Evolutionary conservation across 176 grass and related monocot genomes (phyloP), one percentile per base, ranked within the genome.

Genomic region (Oryza brachyantha): DNA sequence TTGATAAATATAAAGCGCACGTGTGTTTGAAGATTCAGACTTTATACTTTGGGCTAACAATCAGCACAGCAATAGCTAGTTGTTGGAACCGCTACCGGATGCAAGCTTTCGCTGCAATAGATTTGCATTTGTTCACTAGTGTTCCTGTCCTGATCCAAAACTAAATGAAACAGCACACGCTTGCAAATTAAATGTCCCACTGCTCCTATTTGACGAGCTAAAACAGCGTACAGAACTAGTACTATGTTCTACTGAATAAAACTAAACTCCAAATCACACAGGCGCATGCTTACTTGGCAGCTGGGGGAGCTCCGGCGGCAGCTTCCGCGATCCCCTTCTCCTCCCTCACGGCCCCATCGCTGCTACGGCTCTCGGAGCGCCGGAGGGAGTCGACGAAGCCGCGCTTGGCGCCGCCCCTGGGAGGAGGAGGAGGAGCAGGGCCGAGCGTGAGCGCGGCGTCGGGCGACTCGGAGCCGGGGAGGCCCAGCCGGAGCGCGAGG

Each of bases 401-500:
- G 29, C 87, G 87, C 82, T 89, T 89, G 77, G 87, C 76, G 13
- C 82, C 45, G 29, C 72, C 72, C 37, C 66, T 70, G 26, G 80
- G 17, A 4, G 67, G 60, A 55, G 75, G 37, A 7, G 80, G 17
- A 4, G 67, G 60, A 55, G 75, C 46, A 7, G 78, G 74, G 0
- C 87, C 82, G 28, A 89, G 87, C 0, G 82, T 81, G 65, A 89
- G 87, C 45, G 72, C 82, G 12, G 77, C 87, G 59, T 85, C 68
- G 2, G 86, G 68, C 17, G 80, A 84, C 24, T 83, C 52, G 25
- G 81, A 79, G 6, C 86, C 86, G n/a, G 82, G 87, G 16, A 89
- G 87, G 7, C 87, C 87, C 66, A 89, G 87, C 16, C 87, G 77
- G 28, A 89, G 87, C 64, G 82, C 82, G 72, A 89, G 87, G 82